Percentiles rank a stretch among this genome's conserved stretches.
Conservation (phyloP, 805 yeast genomes). For the Wickerhamiella australiensis region DNA sequence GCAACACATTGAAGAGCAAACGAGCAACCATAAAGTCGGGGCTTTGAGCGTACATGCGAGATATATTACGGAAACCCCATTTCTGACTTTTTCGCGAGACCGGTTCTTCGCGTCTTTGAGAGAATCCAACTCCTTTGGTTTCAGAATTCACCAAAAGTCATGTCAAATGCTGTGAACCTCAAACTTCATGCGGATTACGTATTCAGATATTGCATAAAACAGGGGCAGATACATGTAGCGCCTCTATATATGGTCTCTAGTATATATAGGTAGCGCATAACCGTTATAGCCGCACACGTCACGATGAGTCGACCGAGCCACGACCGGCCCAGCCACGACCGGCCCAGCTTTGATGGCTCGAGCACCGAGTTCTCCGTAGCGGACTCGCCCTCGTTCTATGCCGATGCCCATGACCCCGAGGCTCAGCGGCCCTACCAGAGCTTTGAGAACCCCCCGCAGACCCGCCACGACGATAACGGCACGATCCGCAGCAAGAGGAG, state of each 20-base stretch:
- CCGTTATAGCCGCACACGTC: background rate
- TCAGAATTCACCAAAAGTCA: background rate
- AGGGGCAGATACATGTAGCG: background rate
- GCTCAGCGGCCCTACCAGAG: too few species aligned
- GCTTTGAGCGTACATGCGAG: too few species aligned
- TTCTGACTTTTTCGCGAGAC: too few species aligned
- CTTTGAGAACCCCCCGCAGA: background rate
- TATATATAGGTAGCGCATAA: background rate
- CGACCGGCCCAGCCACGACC: slow-evolving; percentile 2
- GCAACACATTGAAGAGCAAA: background rate
- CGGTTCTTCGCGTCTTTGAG: too few species aligned
- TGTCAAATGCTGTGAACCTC: background rate
- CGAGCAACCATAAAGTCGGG: too few species aligned
- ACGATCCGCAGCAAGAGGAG: background rate
- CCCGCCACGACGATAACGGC: background rate
- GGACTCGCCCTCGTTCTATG: background rate
- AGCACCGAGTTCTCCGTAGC: slow-evolving; percentile 1
- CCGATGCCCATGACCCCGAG: slow-evolving; percentile 5
- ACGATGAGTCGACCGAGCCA: background rate
- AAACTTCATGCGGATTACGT: background rate
- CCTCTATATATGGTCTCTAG: background rate
- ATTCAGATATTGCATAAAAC: background rate
- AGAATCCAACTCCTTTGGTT: background rate
- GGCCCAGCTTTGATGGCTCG: slow-evolving; percentile 7
- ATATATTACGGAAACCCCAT: too few species aligned